A percentile compares a stretch with the other conserved stretches of the same genome.
Evolutionary conservation across 2,329 filamentous ascomycete genomes (phyloP).

Genomic region (Pseudogymnoascus sp.): DNA sequence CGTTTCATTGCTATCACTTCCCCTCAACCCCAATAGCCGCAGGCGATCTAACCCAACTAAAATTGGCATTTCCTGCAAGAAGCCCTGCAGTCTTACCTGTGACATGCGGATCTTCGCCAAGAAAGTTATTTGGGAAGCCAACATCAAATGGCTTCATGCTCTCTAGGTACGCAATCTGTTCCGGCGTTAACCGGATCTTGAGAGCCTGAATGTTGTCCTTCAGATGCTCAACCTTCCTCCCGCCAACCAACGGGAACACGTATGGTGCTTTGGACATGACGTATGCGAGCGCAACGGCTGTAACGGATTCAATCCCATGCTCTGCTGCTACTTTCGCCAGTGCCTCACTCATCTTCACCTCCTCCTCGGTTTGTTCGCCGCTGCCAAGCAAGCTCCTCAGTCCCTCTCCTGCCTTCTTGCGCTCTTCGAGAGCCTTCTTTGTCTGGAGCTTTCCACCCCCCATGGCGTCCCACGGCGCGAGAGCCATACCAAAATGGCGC

Average conservation of each 20-base stretch:
- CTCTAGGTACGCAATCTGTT: constrained; percentile 61
- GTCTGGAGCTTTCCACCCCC: constrained; percentile 43
- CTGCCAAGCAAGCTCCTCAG: constrained; percentile 38
- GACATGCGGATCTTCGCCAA: constrained; percentile 34
- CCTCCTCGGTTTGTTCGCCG: constrained; percentile 22
- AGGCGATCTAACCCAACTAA: not conserved
- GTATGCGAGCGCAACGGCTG: constrained; percentile 61
- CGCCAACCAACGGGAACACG: constrained; percentile 66
- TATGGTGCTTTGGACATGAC: constrained; percentile 63
- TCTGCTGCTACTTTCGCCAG: constrained; percentile 49
- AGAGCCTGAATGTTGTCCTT: constrained; percentile 62
- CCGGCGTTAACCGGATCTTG: constrained; percentile 45
- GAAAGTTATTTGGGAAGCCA: constrained; percentile 58
- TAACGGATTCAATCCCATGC: constrained; percentile 47
- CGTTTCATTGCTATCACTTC: not conserved
- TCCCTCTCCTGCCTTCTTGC: constrained; percentile 21
- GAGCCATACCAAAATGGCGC: constrained; percentile 45
- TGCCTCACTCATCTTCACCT: not conserved
- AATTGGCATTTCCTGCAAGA: not conserved
- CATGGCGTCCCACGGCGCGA: constrained; percentile 47
- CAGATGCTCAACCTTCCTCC: constrained; percentile 60
- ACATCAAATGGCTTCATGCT: constrained; percentile 50
- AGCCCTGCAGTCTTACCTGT: not conserved
- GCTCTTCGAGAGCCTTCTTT: constrained; percentile 31
- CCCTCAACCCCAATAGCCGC: not conserved